Base-by-base conservation (phyloP, 1,284 basidiomycete genomes). In the Cutaneotrichosporon sp. region DNA sequence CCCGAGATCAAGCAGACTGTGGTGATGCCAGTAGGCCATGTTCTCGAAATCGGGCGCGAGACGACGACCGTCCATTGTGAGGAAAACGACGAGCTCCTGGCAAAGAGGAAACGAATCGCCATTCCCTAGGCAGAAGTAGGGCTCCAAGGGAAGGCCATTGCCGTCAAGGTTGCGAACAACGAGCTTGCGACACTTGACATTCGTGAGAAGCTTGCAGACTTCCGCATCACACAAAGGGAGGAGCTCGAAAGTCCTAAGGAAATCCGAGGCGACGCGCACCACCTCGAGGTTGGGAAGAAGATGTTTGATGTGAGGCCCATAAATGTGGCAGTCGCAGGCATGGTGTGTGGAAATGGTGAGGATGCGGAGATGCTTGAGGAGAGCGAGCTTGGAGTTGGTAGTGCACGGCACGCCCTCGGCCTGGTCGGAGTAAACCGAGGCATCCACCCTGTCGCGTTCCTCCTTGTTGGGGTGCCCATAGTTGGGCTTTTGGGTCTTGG, bases 131-230 rank as follows among this genome's bases (percentile, higher is more conserved):
- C 13, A 16, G 38, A 11, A 11, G 11, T 31, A 31, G n/a, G 26
- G 50, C 50, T 55, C 9, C 5, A 34, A n/a, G 10, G 50, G 50
- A 30, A 51, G 50, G 13, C 53, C 53, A 10, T 22, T 55, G 32
- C 21, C 30, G 40, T 58, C 61, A 6, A 58, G 21, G 40, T 58
- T 63, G 50, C 61, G 61, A 16, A 58, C 31, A 13, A 63, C 56
- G 31, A 58, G 40, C 50, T 63, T 63, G 38, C 32, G 49, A 1
- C 50, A 14, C n/a, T 31, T 31, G 40, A 63, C 7, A 18, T 9
- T 34, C 34, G 16, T 4, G 40, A 63, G 21, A 9, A 62, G 18
- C 10, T 5, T 13, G 40, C 61, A 63, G 0, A 4, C 16, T 4
- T 4, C 5, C 9, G 32, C 50, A 16, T 63, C 38, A 50, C 56